A percentile compares a stretch with the other conserved stretches of the same genome.
Conservation (phyloP, 2,329 filamentous ascomycete species). For the Trichoderma atrobrunneum region DNA sequence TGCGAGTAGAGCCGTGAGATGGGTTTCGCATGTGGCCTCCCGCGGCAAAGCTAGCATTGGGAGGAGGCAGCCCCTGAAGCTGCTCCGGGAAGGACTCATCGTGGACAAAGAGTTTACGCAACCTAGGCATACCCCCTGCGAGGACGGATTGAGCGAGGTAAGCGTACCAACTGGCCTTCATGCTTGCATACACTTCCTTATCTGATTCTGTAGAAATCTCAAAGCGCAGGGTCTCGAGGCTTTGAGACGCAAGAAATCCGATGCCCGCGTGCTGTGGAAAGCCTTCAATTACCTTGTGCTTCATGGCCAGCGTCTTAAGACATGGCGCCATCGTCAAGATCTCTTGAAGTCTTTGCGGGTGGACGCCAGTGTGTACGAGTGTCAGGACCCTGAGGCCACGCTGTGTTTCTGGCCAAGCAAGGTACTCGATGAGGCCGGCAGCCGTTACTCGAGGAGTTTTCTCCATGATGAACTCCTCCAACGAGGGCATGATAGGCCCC, state of each 20-base stretch:
- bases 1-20: slow-evolving; percentile 30
- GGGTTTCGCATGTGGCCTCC: slow-evolving; percentile 33
- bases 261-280: slow-evolving; percentile 48
- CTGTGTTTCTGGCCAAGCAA: slow-evolving; percentile 59
- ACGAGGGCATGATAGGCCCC: slow-evolving; percentile 67
- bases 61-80: slow-evolving; percentile 69
- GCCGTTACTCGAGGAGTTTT: slow-evolving; percentile 70
- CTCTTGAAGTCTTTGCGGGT: slow-evolving; percentile 57
- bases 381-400: slow-evolving; percentile 64
- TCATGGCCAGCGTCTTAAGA: slow-evolving; percentile 57
- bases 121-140: slow-evolving; percentile 67
- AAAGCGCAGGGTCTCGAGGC: slow-evolving; percentile 72
- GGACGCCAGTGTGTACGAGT: slow-evolving; percentile 69
- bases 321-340: slow-evolving; percentile 57
- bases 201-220: slow-evolving; percentile 68
- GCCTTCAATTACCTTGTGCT: slow-evolving; percentile 48
- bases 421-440: slow-evolving; percentile 65
- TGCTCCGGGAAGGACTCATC: slow-evolving; percentile 80
- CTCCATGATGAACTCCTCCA: slow-evolving; percentile 71
- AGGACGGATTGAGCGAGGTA: slow-evolving; percentile 85
- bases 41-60: slow-evolving; percentile 40
- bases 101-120: slow-evolving; percentile 79
- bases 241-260: slow-evolving; percentile 64
- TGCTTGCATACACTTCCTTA: slow-evolving; percentile 55
- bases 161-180: slow-evolving; percentile 68